phyloP scores from a whole-genome alignment of 176 grass and related monocot species.

The Canna indica region DNA sequence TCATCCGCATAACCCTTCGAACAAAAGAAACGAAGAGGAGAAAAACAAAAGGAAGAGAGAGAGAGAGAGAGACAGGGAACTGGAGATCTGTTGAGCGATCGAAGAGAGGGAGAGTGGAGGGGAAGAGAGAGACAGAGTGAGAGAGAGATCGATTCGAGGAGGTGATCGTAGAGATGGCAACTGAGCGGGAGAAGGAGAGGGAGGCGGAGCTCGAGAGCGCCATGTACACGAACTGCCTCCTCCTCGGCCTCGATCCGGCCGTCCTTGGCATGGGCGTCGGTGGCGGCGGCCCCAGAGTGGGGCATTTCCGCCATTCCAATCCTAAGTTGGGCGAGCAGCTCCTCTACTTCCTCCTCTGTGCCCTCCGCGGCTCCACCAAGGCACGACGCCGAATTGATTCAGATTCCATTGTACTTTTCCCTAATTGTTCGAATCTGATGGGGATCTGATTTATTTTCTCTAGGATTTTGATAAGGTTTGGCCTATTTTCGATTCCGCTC shows the following conservation, averaged over 20 bases:
- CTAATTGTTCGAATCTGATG: constrained; percentile 2
- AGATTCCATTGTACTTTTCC: background rate
- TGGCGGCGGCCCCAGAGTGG: constrained; percentile 40
- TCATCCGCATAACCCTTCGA: background rate
- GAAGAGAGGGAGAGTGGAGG: background rate
- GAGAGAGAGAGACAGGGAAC: constrained; percentile 9
- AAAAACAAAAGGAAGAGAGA: background rate
- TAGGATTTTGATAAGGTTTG: constrained; percentile 99
- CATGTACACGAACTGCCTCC: constrained; percentile 99
- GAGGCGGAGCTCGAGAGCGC: constrained; percentile 98
- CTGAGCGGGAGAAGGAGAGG: constrained; percentile 96
- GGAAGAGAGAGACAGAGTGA: constrained; percentile 2
- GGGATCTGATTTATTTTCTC: constrained; percentile 3
- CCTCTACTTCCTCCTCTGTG: constrained; percentile 95
- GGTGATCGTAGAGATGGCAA: constrained; percentile 44
- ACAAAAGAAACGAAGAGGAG: constrained; percentile 9
- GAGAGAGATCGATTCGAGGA: constrained; percentile 27
- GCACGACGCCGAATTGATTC: background rate
- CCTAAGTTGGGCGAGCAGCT: constrained; percentile 95
- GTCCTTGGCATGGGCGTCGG: constrained; percentile 41
- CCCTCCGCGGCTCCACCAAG: constrained; percentile 83
- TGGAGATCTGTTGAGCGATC: background rate
- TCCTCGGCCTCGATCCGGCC: constrained; percentile 84
- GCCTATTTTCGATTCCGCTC: constrained; percentile 90
- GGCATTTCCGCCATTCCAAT: constrained; percentile 91